These are phyloP conservation scores for Ophiocordyceps australis DNA, from an alignment of 2,329 filamentous ascomycete genomes.

Conservation along the genomic window DNA sequence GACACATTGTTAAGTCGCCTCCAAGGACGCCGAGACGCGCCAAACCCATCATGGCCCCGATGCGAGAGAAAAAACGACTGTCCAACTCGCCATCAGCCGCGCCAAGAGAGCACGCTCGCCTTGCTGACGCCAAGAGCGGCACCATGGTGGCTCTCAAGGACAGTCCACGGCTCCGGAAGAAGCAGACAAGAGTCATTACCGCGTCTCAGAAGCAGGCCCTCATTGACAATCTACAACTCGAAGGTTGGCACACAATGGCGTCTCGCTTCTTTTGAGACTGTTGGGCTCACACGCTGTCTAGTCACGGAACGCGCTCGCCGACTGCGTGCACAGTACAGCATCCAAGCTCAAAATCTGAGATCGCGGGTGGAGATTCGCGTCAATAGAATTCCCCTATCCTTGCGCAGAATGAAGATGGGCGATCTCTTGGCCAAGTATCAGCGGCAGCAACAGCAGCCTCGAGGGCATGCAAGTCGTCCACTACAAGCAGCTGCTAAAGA, in stretches of 20 bases:
- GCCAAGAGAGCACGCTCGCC: constrained; percentile 4
- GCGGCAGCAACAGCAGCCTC: constrained; percentile 26
- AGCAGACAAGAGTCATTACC: constrained; percentile 41
- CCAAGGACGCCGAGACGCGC: too few relatives aligned
- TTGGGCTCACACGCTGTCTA: constrained; percentile 15
- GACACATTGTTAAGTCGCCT: too few relatives aligned
- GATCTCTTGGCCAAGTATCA: constrained; percentile 45
- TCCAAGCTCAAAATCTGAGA: constrained; percentile 71
- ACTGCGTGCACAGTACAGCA: constrained; percentile 71
- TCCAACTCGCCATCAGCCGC: constrained; percentile 7
- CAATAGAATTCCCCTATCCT: constrained; percentile 68
- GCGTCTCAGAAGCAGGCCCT: constrained; percentile 66
- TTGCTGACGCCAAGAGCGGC: constrained; percentile 5
- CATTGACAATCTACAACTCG: constrained; percentile 76
- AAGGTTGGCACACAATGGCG: constrained; percentile 38
- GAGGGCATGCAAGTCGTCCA: too few relatives aligned
- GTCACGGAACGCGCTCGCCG: constrained; percentile 79
- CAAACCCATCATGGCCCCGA: constrained; percentile 28
- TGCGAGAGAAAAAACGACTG: constrained; percentile 17
- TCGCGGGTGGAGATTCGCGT: constrained; percentile 83
- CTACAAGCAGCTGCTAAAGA: too few relatives aligned
- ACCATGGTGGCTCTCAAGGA: constrained; percentile 7
- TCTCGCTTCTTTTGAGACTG: background rate
- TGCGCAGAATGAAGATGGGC: constrained; percentile 67
- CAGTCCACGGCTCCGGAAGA: constrained; percentile 36